Conservation (phyloP, 306 rosid species). For the Trichosanthes cucumerina region DNA sequence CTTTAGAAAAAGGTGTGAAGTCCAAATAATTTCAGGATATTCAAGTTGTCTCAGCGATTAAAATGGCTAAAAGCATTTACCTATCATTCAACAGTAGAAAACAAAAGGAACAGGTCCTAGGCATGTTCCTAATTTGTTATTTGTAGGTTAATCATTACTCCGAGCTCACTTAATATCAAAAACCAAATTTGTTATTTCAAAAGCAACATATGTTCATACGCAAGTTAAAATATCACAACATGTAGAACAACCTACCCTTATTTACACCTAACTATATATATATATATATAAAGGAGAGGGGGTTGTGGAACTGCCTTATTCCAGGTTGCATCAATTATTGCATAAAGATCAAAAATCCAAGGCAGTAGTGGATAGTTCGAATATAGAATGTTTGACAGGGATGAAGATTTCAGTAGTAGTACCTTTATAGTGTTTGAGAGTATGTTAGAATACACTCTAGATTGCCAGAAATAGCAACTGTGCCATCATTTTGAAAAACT, state of each 20-base stretch:
- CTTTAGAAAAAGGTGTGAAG: background rate
- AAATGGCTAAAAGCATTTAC: background rate
- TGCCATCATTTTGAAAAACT: background rate
- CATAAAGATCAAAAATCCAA: background rate
- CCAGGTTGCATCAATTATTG: background rate
- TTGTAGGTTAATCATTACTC: background rate
- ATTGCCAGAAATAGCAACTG: background rate
- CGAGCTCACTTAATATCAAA: background rate
- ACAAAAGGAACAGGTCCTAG: background rate
- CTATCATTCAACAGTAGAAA: background rate
- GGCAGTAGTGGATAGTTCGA: background rate
- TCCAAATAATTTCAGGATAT: background rate
- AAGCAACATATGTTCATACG: background rate
- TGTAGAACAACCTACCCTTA: background rate
- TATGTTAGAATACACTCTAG: background rate
- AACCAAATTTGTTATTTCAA: background rate
- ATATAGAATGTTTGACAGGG: background rate
- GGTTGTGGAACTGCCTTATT: no score
- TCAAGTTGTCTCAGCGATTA: background rate
- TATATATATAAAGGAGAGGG: no score
- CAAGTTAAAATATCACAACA: background rate
- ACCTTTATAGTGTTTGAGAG: background rate
- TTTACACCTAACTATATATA: background rate
- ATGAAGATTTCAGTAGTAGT: background rate
- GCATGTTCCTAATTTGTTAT: background rate